Evolutionary conservation across 441 rosid species (phyloP), one percentile per base, ranked within the genome.

Genomic region (Hura crepitans): DNA sequence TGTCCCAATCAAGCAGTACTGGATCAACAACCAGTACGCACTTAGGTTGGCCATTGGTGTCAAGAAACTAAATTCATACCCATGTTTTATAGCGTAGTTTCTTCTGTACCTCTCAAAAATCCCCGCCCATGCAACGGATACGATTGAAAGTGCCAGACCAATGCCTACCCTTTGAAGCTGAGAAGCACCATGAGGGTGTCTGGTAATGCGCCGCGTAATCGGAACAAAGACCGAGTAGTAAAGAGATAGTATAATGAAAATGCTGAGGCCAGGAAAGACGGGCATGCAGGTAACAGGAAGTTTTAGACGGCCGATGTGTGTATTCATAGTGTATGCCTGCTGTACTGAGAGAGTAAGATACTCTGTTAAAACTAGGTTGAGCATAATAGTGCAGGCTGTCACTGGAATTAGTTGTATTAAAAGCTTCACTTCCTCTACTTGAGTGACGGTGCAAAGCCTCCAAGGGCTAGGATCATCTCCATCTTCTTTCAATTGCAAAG

Each of bases 201-300:
- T 93, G 0, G 98, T 91, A 72, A 91, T 73, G 22, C 86, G 74
- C 20, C 95, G 81, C 12, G 84, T 82, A 62, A 91, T 62, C 6
- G 98, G 97, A 63, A 93, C 98, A 12, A 91, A 88, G 35, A 77
- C 66, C 5, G 88, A 79, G 79, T 91, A 89, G 66, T 91, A 91
- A n/a, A 93, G 87, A 31, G 90, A 86, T 17, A 93, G 79, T 30
- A 89, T 46, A 64, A 93, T 88, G 77, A 91, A 91, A 60, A 93
- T 85, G 79, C 91, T 86, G 66, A 93, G 96, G 18, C 93, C 86
- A 0, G 98, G 97, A 74, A 93, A 93, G 46, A 89, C 96, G 0
- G 97, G 97, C 93, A 91, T 93, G 81, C 93, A 91, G 15, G 96
- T 93, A 39, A 93, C 90, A 0, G 98, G 97, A 54, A 93, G 92